Evolutionary conservation across 139 green algal genomes (phyloP).

Genomic region (Gonium pectorale): DNA sequence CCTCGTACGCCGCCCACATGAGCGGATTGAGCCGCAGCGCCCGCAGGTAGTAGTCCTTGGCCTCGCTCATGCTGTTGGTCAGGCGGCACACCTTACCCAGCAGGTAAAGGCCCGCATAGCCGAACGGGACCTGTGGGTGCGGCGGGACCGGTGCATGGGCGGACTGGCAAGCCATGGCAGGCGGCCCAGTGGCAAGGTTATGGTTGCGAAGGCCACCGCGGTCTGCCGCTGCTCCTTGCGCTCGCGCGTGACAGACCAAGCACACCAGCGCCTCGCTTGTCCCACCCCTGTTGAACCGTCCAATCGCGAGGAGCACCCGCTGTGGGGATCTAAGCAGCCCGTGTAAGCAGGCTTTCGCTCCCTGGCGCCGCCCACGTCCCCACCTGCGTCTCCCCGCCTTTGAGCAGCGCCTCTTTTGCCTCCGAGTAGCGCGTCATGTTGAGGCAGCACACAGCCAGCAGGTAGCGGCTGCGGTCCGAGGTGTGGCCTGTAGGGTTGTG

Average conservation of each 20-base stretch:
- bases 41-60: slow-evolving; percentile 71
- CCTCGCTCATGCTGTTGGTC: slow-evolving; percentile 66
- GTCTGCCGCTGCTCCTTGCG: too few relatives aligned
- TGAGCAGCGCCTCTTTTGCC: slow-evolving; percentile 80
- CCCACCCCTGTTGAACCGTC: too few relatives aligned
- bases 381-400: slow-evolving; percentile 57
- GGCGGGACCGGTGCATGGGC: too few relatives aligned
- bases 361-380: background rate
- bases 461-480: slow-evolving; percentile 77
- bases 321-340: too few relatives aligned
- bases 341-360: too few relatives aligned
- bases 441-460: slow-evolving; percentile 87
- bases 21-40: slow-evolving; percentile 87
- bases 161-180: too few relatives aligned
- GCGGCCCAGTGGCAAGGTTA: too few relatives aligned
- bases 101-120: slow-evolving; percentile 88
- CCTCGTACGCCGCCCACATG: slow-evolving; percentile 93
- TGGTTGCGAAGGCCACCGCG: too few relatives aligned
- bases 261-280: background rate
- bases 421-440: slow-evolving; percentile 84
- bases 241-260: background rate
- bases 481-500: slow-evolving; percentile 57
- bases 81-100: slow-evolving; percentile 81
- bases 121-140: slow-evolving; percentile 84
- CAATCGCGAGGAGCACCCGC: too few relatives aligned